Conservation (phyloP, 352 stramenopile species). For the Pythium folliculosum region DNA sequence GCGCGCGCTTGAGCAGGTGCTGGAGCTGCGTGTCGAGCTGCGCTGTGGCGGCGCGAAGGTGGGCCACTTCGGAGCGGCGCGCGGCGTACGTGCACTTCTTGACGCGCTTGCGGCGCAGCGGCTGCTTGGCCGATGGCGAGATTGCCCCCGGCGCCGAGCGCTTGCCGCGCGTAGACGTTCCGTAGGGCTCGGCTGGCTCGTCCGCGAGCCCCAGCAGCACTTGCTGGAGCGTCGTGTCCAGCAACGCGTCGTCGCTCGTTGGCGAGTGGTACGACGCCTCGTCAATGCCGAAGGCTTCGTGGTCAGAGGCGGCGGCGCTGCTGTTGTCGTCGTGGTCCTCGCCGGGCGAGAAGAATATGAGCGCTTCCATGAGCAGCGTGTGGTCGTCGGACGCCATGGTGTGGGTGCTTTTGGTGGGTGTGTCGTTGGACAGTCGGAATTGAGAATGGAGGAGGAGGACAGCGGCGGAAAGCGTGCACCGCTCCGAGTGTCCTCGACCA, state of each 20-base stretch:
- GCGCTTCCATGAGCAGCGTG: not conserved
- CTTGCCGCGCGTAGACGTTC: not conserved
- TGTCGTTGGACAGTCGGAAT: not conserved
- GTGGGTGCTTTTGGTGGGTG: not conserved
- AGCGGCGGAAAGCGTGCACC: no score
- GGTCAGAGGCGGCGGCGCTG: not conserved
- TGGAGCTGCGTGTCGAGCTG: slow-evolving; percentile 3
- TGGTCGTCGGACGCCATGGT: not conserved
- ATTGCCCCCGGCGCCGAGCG: not conserved
- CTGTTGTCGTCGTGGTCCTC: not conserved
- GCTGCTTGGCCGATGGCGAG: not conserved
- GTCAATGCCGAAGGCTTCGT: not conserved
- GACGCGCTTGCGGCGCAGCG: not conserved
- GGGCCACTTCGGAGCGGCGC: slow-evolving; percentile 3
- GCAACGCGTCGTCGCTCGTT: not conserved
- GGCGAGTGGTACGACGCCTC: not conserved
- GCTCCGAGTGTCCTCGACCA: no score
- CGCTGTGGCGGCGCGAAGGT: not conserved
- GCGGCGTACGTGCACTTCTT: slow-evolving; percentile 23
- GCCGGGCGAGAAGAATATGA: not conserved
- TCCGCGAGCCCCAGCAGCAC: not conserved
- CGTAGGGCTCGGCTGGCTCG: not conserved
- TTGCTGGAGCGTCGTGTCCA: not conserved
- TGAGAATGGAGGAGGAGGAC: not conserved
- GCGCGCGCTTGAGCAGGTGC: not conserved